Conservation (phyloP, 2,329 filamentous ascomycete species). For the Apiospora sp. region DNA sequence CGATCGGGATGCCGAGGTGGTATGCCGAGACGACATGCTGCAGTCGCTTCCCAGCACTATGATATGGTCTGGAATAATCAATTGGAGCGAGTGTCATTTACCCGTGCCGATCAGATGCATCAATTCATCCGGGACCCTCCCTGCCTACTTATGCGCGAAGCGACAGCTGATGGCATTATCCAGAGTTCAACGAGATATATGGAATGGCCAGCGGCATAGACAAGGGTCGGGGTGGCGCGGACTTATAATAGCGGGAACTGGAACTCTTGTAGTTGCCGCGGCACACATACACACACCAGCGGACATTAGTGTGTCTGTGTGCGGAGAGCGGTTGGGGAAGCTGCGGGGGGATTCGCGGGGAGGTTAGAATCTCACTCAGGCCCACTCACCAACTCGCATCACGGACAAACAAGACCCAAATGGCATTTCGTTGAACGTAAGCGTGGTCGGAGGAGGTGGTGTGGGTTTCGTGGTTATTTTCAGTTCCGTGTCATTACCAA, state of each 20-base stretch:
- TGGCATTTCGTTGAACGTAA: too few relatives aligned
- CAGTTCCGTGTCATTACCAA: not conserved
- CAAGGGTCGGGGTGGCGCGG: too few relatives aligned
- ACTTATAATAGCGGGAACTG: too few relatives aligned
- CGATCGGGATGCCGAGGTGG: not conserved
- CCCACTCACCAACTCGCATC: too few relatives aligned
- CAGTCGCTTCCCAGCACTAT: not conserved
- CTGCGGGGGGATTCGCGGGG: conserved; percentile 9
- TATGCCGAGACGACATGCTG: not conserved
- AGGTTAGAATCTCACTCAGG: not conserved
- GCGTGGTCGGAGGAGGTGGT: not conserved
- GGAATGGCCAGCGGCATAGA: not conserved
- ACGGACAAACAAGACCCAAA: not conserved
- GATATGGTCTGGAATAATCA: not conserved
- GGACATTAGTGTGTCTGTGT: conserved; percentile 9
- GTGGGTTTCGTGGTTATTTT: not conserved
- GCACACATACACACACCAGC: too few relatives aligned
- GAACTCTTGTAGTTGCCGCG: too few relatives aligned
- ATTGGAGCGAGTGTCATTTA: not conserved
- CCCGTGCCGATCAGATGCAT: not conserved
- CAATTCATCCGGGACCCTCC: not conserved
- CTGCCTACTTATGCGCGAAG: not conserved
- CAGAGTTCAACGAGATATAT: not conserved
- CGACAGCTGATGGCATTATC: too few relatives aligned
- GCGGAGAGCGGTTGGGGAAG: conserved; percentile 12